These are phyloP conservation scores for Recurvomyces mirabilis DNA, from an alignment of 495 filamentous ascomycete genomes.

Conservation along the genomic window DNA sequence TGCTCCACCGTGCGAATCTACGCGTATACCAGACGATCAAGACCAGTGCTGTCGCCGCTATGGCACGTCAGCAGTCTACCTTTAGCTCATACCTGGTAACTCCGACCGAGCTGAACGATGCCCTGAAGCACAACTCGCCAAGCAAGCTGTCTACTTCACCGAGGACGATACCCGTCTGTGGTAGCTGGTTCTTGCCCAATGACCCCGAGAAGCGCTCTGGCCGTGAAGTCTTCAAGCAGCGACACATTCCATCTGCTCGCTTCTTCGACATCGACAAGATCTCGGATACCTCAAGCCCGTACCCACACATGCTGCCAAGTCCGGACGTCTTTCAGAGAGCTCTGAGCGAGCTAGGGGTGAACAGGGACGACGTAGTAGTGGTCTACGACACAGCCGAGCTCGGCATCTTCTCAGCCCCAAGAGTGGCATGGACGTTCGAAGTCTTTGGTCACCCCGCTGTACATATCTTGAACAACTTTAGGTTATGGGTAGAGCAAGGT, in stretches of 20 bases:
- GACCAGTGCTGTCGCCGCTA: slow-evolving; percentile 17
- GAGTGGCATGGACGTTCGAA: slow-evolving; percentile 84
- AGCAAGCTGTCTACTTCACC: slow-evolving; percentile 65
- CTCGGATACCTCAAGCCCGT: slow-evolving; percentile 75
- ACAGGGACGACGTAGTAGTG: slow-evolving; percentile 73
- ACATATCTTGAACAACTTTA: slow-evolving; percentile 89
- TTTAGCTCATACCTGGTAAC: slow-evolving; percentile 77
- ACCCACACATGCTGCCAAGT: slow-evolving; percentile 93
- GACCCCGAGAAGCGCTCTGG: slow-evolving; percentile 66
- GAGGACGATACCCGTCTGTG: slow-evolving; percentile 76
- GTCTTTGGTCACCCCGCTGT: slow-evolving; percentile 86
- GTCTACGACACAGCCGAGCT: slow-evolving; percentile 84
- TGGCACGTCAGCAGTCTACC: slow-evolving; percentile 28
- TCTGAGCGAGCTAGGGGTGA: slow-evolving; percentile 80
- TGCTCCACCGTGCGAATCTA: slow-evolving; percentile 5
- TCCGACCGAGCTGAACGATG: slow-evolving; percentile 66
- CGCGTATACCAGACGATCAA: slow-evolving; percentile 12
- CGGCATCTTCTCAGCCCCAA: slow-evolving; percentile 86
- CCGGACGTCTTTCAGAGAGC: slow-evolving; percentile 68
- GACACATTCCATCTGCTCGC: slow-evolving; percentile 73
- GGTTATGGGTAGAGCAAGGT: slow-evolving; percentile 72
- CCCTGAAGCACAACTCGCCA: slow-evolving; percentile 63
- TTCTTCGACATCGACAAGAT: slow-evolving; percentile 94
- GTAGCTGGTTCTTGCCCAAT: slow-evolving; percentile 93
- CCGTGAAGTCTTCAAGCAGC: slow-evolving; percentile 58